Conservation (phyloP, 352 stramenopile genomes). For the Achlya hypogyna region DNA sequence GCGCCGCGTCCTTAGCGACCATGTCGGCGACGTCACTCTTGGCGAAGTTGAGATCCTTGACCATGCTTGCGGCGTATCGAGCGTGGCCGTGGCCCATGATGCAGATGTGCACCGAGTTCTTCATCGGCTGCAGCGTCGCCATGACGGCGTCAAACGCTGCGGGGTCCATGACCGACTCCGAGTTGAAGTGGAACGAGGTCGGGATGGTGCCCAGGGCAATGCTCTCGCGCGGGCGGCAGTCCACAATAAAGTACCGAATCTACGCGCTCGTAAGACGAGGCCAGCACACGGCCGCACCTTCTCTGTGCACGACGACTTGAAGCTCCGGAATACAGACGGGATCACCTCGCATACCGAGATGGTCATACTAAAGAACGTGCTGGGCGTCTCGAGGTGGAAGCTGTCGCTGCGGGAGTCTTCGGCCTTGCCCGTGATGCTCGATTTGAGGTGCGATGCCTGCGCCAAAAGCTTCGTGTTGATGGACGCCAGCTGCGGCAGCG, state of each 20-base stretch:
- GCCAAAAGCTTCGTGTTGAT: constrained; percentile 19
- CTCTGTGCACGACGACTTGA: constrained; percentile 31
- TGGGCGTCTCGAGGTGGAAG: constrained; percentile 20
- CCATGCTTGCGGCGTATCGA: constrained; percentile 9
- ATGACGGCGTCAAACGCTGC: constrained; percentile 53
- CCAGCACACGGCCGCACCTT: constrained; percentile 4
- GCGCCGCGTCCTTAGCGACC: constrained; percentile 50
- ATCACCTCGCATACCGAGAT: constrained; percentile 56
- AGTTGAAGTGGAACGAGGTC: constrained; percentile 70
- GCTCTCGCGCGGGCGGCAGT: constrained; percentile 49
- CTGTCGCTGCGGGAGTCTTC: constrained; percentile 12
- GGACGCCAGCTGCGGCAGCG: neutral
- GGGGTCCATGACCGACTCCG: constrained; percentile 44
- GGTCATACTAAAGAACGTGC: constrained; percentile 42
- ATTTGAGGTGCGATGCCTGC: constrained; percentile 11
- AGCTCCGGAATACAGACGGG: constrained; percentile 56
- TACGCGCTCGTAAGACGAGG: constrained; percentile 20
- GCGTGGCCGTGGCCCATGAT: constrained; percentile 75
- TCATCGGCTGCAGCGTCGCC: constrained; percentile 50
- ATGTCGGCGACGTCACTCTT: constrained; percentile 44
- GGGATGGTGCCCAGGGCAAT: constrained; percentile 45
- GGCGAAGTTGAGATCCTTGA: constrained; percentile 19
- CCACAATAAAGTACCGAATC: constrained; percentile 70
- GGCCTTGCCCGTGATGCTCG: constrained; percentile 1
- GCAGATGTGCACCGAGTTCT: constrained; percentile 57